phyloP scores from a whole-genome alignment of 352 stramenopile species.

The Stephanocyclus meneghinianus region DNA sequence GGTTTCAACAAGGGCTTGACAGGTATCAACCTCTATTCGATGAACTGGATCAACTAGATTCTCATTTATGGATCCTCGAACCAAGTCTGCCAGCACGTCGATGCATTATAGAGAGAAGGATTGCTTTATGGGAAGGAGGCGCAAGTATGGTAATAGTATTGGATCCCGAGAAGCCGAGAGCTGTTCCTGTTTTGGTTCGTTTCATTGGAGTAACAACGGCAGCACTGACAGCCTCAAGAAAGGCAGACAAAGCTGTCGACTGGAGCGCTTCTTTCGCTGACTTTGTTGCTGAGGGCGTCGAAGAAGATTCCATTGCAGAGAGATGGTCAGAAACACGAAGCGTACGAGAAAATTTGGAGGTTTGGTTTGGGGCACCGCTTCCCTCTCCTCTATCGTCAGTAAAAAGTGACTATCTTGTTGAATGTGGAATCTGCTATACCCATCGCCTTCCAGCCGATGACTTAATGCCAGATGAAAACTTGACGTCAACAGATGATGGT shows the following conservation, averaged over 20 bases:
- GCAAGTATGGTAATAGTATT: conserved; percentile 47
- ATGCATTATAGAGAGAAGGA: conserved; percentile 48
- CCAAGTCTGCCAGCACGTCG: conserved; percentile 42
- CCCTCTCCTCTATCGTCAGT: conserved; percentile 40
- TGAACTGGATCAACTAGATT: conserved; percentile 57
- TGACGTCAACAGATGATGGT: conserved; percentile 29
- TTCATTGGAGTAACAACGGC: conserved; percentile 45
- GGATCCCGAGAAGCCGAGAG: conserved; percentile 51
- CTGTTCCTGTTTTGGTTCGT: conserved; percentile 39
- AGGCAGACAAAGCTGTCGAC: conserved; percentile 21
- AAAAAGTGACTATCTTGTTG: conserved; percentile 55
- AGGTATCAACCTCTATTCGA: conserved; percentile 53
- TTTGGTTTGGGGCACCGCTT: conserved; percentile 47
- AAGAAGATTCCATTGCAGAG: conserved; percentile 1
- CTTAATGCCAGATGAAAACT: conserved; percentile 1
- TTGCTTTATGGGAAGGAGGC: conserved; percentile 53
- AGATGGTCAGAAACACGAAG: conserved; percentile 48
- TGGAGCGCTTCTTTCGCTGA: conserved; percentile 43
- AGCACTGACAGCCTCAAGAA: conserved; percentile 26
- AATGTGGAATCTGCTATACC: conserved; percentile 60
- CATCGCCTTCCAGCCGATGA: conserved; percentile 50
- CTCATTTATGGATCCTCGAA: conserved; percentile 53
- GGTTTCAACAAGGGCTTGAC: conserved; percentile 35
- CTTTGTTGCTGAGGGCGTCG: conserved; percentile 31
- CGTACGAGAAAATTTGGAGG: conserved; percentile 52